phyloP scores from a whole-genome alignment of 169 alveolate genomes.

The Miamiensis avidus region DNA sequence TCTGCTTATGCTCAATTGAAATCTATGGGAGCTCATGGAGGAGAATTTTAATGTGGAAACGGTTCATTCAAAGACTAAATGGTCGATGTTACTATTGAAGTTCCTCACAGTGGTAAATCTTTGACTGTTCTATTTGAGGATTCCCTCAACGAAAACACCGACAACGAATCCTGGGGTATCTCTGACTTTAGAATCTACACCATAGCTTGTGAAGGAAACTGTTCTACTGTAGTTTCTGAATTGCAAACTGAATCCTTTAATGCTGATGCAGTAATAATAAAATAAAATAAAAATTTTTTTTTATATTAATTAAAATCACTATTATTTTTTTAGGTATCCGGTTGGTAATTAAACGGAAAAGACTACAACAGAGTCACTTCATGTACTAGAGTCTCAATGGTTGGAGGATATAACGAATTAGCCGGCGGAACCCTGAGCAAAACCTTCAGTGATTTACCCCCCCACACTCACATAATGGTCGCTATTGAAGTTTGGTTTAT shows the following conservation, averaged over 20 bases:
- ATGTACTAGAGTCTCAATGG: neutral
- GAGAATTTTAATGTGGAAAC: slow-evolving; percentile 2
- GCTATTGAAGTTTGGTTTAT: neutral
- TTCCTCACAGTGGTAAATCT: slow-evolving; percentile 5
- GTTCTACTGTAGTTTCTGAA: neutral
- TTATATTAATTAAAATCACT: too few species aligned
- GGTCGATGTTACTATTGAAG: neutral
- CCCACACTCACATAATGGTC: slow-evolving; percentile 10
- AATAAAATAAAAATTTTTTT: too few species aligned
- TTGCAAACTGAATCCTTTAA: neutral
- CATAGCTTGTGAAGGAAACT: neutral
- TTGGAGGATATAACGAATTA: neutral
- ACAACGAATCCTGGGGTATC: slow-evolving; percentile 18
- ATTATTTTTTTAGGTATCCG: too few species aligned
- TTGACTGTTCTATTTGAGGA: neutral
- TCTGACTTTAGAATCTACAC: neutral
- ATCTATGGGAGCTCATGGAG: too few species aligned
- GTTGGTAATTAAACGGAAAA: too few species aligned
- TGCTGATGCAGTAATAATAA: neutral
- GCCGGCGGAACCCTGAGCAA: neutral
- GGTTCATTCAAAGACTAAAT: neutral
- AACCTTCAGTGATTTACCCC: neutral
- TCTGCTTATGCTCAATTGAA: too few species aligned
- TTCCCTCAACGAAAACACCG: slow-evolving; percentile 8
- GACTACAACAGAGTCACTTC: neutral